Conservation (phyloP, 2,329 filamentous ascomycete genomes). For the Verticillium tricorpus region DNA sequence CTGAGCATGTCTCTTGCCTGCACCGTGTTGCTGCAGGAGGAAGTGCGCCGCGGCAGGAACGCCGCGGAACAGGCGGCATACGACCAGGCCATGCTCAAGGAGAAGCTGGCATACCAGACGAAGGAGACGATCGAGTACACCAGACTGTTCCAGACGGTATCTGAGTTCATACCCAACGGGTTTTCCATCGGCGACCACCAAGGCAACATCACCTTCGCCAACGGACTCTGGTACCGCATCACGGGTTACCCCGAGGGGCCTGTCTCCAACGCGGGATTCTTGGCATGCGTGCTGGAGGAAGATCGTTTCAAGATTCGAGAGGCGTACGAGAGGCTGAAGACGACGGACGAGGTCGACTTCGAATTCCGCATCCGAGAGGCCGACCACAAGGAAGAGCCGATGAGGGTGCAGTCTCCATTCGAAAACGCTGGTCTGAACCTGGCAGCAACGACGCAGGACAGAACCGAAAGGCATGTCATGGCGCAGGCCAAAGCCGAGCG, state of each 20-base stretch:
- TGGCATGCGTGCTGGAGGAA: slow-evolving; percentile 41
- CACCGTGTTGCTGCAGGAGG: slow-evolving; percentile 66
- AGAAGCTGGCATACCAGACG: slow-evolving; percentile 56
- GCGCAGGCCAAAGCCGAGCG: slow-evolving; percentile 44
- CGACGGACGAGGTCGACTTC: slow-evolving; percentile 34
- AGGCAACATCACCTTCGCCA: slow-evolving; percentile 65
- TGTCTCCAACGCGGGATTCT: slow-evolving; percentile 28
- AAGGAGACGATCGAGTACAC: slow-evolving; percentile 49
- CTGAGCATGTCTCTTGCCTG: slow-evolving; percentile 65
- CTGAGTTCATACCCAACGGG: slow-evolving; percentile 69
- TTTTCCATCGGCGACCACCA: slow-evolving; percentile 65
- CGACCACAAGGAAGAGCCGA: slow-evolving; percentile 4
- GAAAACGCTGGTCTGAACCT: slow-evolving; percentile 15
- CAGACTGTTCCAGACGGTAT: slow-evolving; percentile 64
- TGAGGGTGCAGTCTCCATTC: slow-evolving; percentile 6
- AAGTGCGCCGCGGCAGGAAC: slow-evolving; percentile 52
- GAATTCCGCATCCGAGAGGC: slow-evolving; percentile 38
- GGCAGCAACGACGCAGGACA: slow-evolving; percentile 18
- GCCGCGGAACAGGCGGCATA: slow-evolving; percentile 60
- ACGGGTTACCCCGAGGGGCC: slow-evolving; percentile 36
- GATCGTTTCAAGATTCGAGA: slow-evolving; percentile 35
- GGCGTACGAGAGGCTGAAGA: slow-evolving; percentile 36
- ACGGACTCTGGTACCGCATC: slow-evolving; percentile 59
- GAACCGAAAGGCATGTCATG: slow-evolving; percentile 35
- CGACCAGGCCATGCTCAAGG: slow-evolving; percentile 61